phyloP scores from a whole-genome alignment of 2,329 filamentous ascomycete species.

The Ceratocystis diversiconidia region DNA sequence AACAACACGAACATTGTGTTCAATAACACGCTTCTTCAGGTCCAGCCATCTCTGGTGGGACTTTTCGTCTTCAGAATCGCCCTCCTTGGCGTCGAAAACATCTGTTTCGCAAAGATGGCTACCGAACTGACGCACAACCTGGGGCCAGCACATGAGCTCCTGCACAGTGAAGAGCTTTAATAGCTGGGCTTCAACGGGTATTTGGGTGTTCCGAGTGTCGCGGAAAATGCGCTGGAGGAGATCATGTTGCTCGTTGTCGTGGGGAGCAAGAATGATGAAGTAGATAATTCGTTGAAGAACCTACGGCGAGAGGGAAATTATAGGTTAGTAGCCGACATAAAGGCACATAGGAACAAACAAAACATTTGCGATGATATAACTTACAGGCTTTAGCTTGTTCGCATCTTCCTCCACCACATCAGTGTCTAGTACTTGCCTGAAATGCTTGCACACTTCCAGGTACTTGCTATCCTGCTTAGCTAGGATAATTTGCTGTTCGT shows the following conservation, averaged over 20 bases:
- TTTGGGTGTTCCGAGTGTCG: conserved; percentile 65
- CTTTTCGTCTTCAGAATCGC: conserved; percentile 60
- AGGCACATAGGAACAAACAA: not conserved
- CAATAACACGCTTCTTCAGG: conserved; percentile 92
- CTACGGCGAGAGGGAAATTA: conserved; percentile 30
- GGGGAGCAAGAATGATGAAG: conserved; percentile 88
- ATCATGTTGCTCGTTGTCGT: conserved; percentile 97
- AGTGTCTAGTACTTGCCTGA: conserved; percentile 90
- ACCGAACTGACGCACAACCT: conserved; percentile 77
- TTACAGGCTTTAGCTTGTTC: conserved; percentile 68
- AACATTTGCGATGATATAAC: conserved; percentile 24
- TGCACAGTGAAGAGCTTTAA: conserved; percentile 89
- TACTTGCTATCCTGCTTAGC: conserved; percentile 98
- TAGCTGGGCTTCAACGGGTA: conserved; percentile 68
- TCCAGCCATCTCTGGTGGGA: conserved; percentile 82
- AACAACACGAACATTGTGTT: conserved; percentile 95
- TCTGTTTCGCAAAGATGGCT: conserved; percentile 79
- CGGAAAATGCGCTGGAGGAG: conserved; percentile 84
- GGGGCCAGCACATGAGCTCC: conserved; percentile 97
- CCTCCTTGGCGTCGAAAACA: conserved; percentile 60
- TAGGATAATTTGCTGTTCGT: conserved; percentile 90
- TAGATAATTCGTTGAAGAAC: conserved; percentile 90
- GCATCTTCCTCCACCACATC: conserved; percentile 87
- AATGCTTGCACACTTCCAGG: conserved; percentile 94
- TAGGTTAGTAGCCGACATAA: conserved; percentile 18